Evolutionary conservation across 345 rosid species (phyloP), one percentile per base, ranked within the genome.

Genomic region (Eucalyptus dawsonii): DNA sequence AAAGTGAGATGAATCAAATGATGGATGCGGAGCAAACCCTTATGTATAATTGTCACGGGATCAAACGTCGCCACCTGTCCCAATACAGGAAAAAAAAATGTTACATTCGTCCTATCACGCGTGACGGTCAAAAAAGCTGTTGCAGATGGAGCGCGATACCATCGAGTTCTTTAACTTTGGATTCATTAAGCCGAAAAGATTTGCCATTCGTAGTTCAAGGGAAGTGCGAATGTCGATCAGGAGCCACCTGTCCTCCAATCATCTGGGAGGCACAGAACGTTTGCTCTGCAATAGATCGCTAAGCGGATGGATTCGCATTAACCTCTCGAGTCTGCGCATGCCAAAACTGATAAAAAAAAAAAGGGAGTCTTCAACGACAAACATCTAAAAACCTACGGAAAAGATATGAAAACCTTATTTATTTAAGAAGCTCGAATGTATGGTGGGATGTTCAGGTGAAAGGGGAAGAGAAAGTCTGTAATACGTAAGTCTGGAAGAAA

Each of bases 1-100:
- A 69, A 17, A 37, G 80, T 34, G 7, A 34, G 24, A 31, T 31
- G 80, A 69, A 69, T 69, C 80, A 69, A 69, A 69, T 69, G 80
- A 69, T 69, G 24, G 11, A 34, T 34, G 5, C 81, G 44, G 13
- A 22, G 25, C 13, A 19, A 21, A 34, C 22, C 44, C 34, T 34
- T 72, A 89, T 88, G 60, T 88, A 89, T 81, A 69, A 60, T 87
- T 92, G 87, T 87, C 91, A 89, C 47, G 11, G 45, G 31, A 87
- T 76, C 53, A 25, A 72, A 34, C 44, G 62, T 37, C 80, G 92
- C 91, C 95, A 93, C 91, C 54, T 90, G 92, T 87, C 56, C 86
- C 90, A 16, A 87, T 86, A 19, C 42, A 72, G 88, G 81, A 51
- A 87, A 34, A 34, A 67, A 69, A 51, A 67, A 89, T 86, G 88